Evolutionary conservation across 176 grass and related monocot species (phyloP).

Genomic region (Secale cereale): DNA sequence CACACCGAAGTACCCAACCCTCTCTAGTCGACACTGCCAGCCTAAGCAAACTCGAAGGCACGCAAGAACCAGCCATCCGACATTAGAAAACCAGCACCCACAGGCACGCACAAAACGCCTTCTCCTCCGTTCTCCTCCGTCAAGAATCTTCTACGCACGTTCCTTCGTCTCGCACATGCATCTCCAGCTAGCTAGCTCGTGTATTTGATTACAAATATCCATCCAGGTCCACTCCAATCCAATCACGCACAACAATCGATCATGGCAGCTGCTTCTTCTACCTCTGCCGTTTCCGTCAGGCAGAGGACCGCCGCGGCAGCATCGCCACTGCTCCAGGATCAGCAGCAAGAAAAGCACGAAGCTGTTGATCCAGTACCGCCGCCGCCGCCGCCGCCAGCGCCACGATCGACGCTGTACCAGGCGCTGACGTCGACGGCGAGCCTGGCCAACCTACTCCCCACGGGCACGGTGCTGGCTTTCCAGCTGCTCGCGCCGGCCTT

Average conservation of each 20-base stretch:
- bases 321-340: neutral
- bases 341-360: neutral
- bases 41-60: neutral
- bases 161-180: neutral
- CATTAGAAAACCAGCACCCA: neutral
- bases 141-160: neutral
- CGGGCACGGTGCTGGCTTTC: slow-evolving; percentile 85
- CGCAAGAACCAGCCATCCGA: neutral
- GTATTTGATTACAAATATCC: neutral
- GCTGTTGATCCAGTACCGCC: too few species aligned
- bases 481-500: slow-evolving; percentile 71
- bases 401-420: slow-evolving; percentile 31
- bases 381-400: neutral
- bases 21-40: neutral
- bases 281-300: slow-evolving; percentile 4
- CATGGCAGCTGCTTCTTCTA: slow-evolving; percentile 12
- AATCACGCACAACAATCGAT: neutral
- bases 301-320: neutral
- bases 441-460: slow-evolving; percentile 76
- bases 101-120: neutral
- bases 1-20: neutral
- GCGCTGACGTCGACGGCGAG: slow-evolving; percentile 57
- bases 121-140: neutral
- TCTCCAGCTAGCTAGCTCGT: neutral
- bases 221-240: neutral